Conservation (phyloP, 139 green algal genomes). For the Chlamydomonas urium region DNA sequence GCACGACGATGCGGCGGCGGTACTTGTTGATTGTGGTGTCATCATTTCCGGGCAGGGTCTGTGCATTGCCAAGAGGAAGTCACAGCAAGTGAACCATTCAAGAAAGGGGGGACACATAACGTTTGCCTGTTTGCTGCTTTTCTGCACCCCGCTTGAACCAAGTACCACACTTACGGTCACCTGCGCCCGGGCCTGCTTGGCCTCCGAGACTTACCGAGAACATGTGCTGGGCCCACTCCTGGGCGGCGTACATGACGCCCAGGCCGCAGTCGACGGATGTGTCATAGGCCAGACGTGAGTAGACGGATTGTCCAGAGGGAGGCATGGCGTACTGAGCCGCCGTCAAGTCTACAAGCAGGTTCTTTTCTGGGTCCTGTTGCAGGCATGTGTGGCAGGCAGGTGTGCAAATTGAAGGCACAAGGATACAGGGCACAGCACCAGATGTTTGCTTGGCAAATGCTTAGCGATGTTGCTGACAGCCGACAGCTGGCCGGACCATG, state of each 20-base stretch:
- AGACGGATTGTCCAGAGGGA: neutral
- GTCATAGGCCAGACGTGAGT: constrained; percentile 9
- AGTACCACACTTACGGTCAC: no score
- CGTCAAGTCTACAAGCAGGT: constrained; percentile 1
- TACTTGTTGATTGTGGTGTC: constrained; percentile 4
- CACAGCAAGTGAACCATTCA: no score
- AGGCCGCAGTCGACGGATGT: neutral
- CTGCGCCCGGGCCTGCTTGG: no score
- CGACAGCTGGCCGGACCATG: neutral
- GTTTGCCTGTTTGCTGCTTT: no score
- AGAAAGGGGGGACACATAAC: no score
- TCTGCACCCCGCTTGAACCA: no score
- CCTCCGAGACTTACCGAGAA: constrained; percentile 2
- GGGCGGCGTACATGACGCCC: constrained; percentile 3
- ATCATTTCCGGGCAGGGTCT: no score
- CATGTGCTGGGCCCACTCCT: constrained; percentile 12
- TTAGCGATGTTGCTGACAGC: neutral
- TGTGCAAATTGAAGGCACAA: neutral
- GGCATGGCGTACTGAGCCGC: constrained; percentile 8
- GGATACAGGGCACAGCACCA: neutral
- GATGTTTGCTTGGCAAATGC: neutral
- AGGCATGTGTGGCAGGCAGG: neutral
- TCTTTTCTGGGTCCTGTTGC: neutral
- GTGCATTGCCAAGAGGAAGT: no score
- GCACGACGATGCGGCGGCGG: constrained; percentile 11